Evolutionary conservation across 148 eudicot species (phyloP).

Genomic region (Drosera capensis): DNA sequence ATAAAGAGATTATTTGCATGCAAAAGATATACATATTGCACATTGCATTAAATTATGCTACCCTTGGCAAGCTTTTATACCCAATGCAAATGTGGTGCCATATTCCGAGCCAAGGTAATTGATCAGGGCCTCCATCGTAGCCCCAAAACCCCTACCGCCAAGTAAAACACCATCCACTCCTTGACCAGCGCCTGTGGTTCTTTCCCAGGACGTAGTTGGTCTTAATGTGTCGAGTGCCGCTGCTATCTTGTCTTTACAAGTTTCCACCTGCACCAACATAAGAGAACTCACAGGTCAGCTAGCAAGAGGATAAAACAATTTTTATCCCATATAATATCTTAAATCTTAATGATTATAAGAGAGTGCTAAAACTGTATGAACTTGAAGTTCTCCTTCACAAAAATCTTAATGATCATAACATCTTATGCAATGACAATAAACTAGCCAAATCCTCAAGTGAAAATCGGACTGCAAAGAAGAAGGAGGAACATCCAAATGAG

Average conservation of each 20-base stretch:
- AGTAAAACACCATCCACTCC: conserved; percentile 71
- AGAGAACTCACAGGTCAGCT: background rate
- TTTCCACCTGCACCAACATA: conserved; percentile 54
- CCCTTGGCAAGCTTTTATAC: conserved; percentile 15
- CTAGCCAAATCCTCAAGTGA: background rate
- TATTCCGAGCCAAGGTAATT: conserved; percentile 90
- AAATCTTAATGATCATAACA: no score
- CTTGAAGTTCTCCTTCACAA: no score
- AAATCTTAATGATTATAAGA: no score
- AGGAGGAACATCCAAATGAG: conserved; percentile 1
- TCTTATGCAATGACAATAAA: no score
- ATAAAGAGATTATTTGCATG: background rate
- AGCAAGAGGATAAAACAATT: background rate
- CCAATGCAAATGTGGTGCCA: conserved; percentile 89
- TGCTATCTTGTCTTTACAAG: conserved; percentile 87
- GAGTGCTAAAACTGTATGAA: no score
- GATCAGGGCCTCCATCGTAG: conserved; percentile 84
- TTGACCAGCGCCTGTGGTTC: conserved; percentile 73
- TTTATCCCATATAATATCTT: background rate
- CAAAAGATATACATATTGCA: background rate
- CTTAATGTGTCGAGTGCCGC: conserved; percentile 90
- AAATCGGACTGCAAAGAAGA: background rate
- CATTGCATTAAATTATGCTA: background rate
- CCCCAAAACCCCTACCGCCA: conserved; percentile 97
- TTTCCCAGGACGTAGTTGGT: conserved; percentile 93